Evolutionary conservation across 768 basidiomycete genomes (phyloP), one percentile per base, ranked within the genome.

Genomic region (Udeniomyces megalosporus): DNA sequence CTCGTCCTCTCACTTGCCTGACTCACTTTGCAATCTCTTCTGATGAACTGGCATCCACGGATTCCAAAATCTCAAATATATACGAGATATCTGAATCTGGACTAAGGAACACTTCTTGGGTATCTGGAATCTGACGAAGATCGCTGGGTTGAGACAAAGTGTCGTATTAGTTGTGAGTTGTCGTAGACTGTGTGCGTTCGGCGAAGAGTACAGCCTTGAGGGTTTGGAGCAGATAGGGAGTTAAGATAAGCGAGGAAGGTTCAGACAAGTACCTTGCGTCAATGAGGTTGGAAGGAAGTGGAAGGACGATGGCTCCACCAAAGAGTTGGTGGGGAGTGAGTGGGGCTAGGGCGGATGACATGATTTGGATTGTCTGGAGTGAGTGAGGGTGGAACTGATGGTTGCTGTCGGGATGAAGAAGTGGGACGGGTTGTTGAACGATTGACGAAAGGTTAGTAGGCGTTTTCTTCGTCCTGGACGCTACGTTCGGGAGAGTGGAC

Each of bases 51-150:
- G n/a, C n/a, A n/a, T n/a, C n/a, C n/a, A 93, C 88, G 62, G 82
- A 77, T 71, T 88, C 73, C 14, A 96, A 75, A 26, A 95, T 80
- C 70, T 99, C 95, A 29, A 95, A 74, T 54, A 97, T 80, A 66
- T 92, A 79, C 69, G 85, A 89, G 67, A 82, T 76, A 53, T 78
- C 78, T 5, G 82, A 85, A 52, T 81, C 73, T 6, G 80, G 80
- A 59, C 83, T 84, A 60, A 95, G 71, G 74, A 89, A 85, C 46
- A 95, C 93, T 71, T 97, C 95, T 73, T 99, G 93, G 4, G 82
- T 89, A 71, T 97, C 86, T 15, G 95, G 92, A 14, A 99, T 78
- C 74, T 96, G 87, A 58, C 93, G 88, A 6, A 83, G 62, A 54
- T 78, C 75, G 63, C 84, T 84, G 69, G 34, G 50, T 46, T n/a